Base-by-base conservation (phyloP, 2,329 filamentous ascomycete species). In the Nectriaceae sp. region DNA sequence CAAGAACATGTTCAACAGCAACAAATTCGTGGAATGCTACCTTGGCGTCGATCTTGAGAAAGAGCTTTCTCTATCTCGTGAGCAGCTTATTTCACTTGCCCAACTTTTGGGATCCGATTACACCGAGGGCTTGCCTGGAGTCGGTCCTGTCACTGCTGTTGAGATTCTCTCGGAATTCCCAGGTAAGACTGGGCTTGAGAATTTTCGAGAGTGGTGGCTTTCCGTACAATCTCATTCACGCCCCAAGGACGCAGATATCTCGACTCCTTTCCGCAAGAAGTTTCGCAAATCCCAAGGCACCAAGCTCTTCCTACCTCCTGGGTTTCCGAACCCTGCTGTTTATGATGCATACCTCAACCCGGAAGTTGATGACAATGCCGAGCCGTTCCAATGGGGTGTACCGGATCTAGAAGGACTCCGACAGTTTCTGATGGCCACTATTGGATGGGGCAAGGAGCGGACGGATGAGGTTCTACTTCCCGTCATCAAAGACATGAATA, bases 1-100 rank as follows among this genome's bases (percentile, higher is more conserved):
- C 78, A 99, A 99, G 70, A 99, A 99, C 75, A 96, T 99, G 91
- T 99, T 99, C 77, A 99, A 97, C 70, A 87, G 90, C 61, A 94
- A 94, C 69, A 99, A 99, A 67, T 96, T 90, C 61, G 94, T 99
- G 36, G 94, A 99, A 72, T 97, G 94, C 71, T 99, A 97, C 65
- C 80, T 99, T 10, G 74, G 85, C 3, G 77, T 75, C 0, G 94
- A 99, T 63, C 76, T 99, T 0, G 90, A 96, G 62, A 88, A 88
- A 59, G 95, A 99, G 61, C 87, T 97, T 53, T 90, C 89, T 0
- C 81, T 99, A 0, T 87, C 89, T 3, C 84, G 93, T n/a, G 79
- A 87, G 45, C 90, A 93, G 63, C 83, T 99, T 44, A 96, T 99
- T 53, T 82, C 88, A 16, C 82, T 97, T 49, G 94, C 94, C 0